Conservation (phyloP, 2,329 filamentous ascomycete species). For the Xylaria sp. region DNA sequence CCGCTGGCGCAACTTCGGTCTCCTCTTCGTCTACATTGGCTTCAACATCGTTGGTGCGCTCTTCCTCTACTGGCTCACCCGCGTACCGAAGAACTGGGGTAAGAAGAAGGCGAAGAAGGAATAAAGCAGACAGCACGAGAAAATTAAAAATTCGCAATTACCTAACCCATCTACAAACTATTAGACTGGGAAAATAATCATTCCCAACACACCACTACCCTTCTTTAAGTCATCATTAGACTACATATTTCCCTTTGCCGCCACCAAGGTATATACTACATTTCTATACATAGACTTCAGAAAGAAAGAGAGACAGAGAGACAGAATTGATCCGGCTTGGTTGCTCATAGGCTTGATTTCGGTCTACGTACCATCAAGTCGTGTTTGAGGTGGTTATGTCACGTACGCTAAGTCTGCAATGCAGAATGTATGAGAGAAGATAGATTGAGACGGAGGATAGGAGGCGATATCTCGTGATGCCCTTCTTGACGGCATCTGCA, state of each 20-base stretch:
- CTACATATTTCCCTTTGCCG: conserved; percentile 9
- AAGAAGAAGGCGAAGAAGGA: conserved; percentile 47
- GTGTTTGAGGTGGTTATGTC: conserved; percentile 19
- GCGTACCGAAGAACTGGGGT: conserved; percentile 56
- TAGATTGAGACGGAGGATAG: neutral
- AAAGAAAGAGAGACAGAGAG: conserved; percentile 1
- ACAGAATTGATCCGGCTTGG: neutral
- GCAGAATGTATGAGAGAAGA: conserved; percentile 11
- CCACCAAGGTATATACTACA: neutral
- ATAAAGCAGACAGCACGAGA: conserved; percentile 16
- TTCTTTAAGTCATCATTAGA: conserved; percentile 20
- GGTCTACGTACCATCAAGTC: neutral
- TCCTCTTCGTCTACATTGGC: conserved; percentile 64
- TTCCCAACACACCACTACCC: conserved; percentile 11
- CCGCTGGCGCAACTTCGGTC: conserved; percentile 68
- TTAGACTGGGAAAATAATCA: neutral
- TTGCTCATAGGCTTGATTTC: conserved; percentile 6
- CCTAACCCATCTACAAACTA: neutral
- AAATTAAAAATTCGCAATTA: neutral
- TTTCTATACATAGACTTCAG: conserved; percentile 13
- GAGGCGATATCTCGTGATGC: conserved; percentile 3
- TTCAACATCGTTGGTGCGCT: conserved; percentile 66
- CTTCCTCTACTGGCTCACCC: conserved; percentile 63
- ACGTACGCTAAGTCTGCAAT: conserved; percentile 13
- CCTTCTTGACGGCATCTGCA: conserved; percentile 18